Evolutionary conservation across 2,329 filamentous ascomycete genomes (phyloP), one percentile per base, ranked within the genome.

Genomic region (Diplocarpon mali): DNA sequence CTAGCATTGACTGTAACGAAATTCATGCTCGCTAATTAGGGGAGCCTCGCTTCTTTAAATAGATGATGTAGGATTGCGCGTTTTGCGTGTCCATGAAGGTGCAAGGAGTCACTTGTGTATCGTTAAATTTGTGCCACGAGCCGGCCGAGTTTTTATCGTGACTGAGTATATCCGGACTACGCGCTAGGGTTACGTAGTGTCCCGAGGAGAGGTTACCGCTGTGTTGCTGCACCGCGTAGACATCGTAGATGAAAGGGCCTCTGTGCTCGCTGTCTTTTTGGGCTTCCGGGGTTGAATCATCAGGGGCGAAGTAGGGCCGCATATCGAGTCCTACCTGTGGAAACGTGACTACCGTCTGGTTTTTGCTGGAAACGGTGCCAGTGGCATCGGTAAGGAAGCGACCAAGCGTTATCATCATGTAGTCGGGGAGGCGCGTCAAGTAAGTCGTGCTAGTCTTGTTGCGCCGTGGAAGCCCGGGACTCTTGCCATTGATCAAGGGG

Each of bases 231-330:
- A 95, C 83, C 2, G 81, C 90, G 60, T 94, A 95, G 42, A 85
- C 81, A 59, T 94, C 83, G 63, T 95, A 98, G 5, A 70, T 67
- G 58, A 84, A 87, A 0, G 84, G 81, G 1, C 64, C 65, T 56
- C 62, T 46, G 69, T 67, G 47, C 63, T 60, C 32, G 63, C 54
- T 5, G 60, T 63, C 13, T 55, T 60, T 28, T 44, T 20, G 9
- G 27, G 44, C 14, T 31, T 16, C 12, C 48, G 60, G 62, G 61
- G 42, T 60, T 67, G 44, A 56, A 14, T 66, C 42, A 56, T 62
- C 48, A 11, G 58, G 59, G 47, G 68, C 60, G 48, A 67, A 69
- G 54, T 65, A 70, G 5, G 60, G 64, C 8, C 64, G 67, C 24
- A 78, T 63, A 56, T 45, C 60, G 27, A 43, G 29, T 12, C 29